Evolutionary conservation across 768 basidiomycete species (phyloP), one percentile per base, ranked within the genome.

Genomic region (Kwoniella sp.): DNA sequence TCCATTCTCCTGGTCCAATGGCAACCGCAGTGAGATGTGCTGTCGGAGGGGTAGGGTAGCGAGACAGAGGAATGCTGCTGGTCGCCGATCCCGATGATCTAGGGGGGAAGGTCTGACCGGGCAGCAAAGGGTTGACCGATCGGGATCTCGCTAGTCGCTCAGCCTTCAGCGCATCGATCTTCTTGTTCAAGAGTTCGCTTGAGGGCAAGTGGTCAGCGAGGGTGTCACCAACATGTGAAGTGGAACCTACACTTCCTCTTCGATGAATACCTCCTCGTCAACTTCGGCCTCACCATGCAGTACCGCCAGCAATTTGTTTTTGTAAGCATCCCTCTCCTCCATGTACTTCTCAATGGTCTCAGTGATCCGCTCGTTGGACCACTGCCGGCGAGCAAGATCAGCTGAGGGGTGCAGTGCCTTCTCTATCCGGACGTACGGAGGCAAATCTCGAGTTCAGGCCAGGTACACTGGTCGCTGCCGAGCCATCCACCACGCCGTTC

Each of bases 81-180:
- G 43, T 14, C 12, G 49, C 43, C 10, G 52, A 54, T 10, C 47
- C 42, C 23, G 58, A 52, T n/a, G 56, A 43, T 23, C 29, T 53
- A 27, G 43, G 43, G 14, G 51, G 44, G 28, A 26, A 10, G 14
- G 31, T 5, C 5, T 36, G 33, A 12, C 27, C 11, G n/a, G 31
- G 7, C 45, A 11, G 19, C 26, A n/a, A 43, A 39, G 15, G 47
- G n/a, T n/a, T 17, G n/a, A 42, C 23, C 3, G 31, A 11, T 22
- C 28, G 26, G 2, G 38, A 34, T 15, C 39, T 32, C 15, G 38
- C 38, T 9, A 37, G 37, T 23, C 46, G 39, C 20, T 36, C 39
- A 26, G 49, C 57, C 23, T 50, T 59, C 34, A 59, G 43, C 5
- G 59, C 48, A 25, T 63, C 50, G 44, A 55, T 61, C 9, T 60